Evolutionary conservation across 2,329 filamentous ascomycete species (phyloP).

Genomic region (Pseudocercospora fuligena): DNA sequence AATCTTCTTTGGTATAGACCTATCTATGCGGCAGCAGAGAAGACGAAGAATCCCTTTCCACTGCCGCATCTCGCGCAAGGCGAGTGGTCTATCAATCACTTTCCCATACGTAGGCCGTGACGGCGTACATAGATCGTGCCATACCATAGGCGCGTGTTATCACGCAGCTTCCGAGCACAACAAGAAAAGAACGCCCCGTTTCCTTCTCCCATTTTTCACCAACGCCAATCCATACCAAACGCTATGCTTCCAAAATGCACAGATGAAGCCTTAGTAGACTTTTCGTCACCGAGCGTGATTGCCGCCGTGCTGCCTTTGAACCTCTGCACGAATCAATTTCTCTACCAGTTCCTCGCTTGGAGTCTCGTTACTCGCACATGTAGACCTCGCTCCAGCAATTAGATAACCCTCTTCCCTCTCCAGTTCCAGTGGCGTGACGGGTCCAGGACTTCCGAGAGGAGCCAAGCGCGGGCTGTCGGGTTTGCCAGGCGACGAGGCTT

Average conservation of each 20-base stretch:
- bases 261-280: not conserved
- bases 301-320: constrained; percentile 35
- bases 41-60: not conserved
- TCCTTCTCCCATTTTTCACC: not conserved
- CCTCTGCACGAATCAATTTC: constrained; percentile 53
- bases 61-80: not conserved
- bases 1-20: not conserved
- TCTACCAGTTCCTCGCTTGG: constrained; percentile 50
- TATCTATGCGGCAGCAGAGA: not conserved
- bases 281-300: not conserved
- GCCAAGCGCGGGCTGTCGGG: constrained; percentile 55
- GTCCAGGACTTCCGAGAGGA: constrained; percentile 57
- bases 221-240: not conserved
- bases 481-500: constrained; percentile 39
- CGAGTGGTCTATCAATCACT: not conserved
- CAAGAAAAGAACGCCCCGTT: not conserved
- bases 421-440: constrained; percentile 58
- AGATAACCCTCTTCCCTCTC: constrained; percentile 52
- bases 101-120: not conserved
- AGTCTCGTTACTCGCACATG: constrained; percentile 25
- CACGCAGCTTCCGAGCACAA: not conserved
- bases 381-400: constrained; percentile 47
- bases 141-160: not conserved
- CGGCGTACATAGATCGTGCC: not conserved
- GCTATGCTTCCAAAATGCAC: not conserved